Evolutionary conservation across 345 rosid genomes (phyloP).

Genomic region (Passiflora organensis): DNA sequence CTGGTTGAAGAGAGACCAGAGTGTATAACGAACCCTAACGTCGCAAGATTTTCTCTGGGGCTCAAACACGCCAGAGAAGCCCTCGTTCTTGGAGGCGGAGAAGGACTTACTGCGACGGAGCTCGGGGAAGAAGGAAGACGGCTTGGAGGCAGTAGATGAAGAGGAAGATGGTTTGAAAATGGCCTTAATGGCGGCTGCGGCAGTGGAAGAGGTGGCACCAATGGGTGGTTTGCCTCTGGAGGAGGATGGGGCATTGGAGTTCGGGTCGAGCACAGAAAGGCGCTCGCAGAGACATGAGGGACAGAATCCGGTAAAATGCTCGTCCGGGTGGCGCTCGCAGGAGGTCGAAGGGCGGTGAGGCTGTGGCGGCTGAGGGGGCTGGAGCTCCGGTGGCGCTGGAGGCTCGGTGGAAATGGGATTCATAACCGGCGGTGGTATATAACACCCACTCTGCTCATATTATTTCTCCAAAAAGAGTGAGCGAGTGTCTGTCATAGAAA

Average conservation of each 20-base stretch:
- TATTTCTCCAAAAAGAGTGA: conserved; percentile 9
- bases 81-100: conserved; percentile 90
- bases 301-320: conserved; percentile 85
- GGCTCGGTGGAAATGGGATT: conserved; percentile 50
- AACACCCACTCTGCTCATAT: conserved; percentile 60
- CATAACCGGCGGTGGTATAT: conserved; percentile 59
- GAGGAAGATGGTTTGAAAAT: conserved; percentile 39
- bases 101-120: conserved; percentile 92
- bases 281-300: conserved; percentile 98
- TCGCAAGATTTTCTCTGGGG: conserved; percentile 98
- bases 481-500: neutral
- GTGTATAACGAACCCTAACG: conserved; percentile 81
- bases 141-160: conserved; percentile 8
- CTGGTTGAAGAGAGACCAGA: conserved; percentile 63
- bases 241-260: conserved; percentile 35
- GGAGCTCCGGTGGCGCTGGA: conserved; percentile 44
- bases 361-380: conserved; percentile 71
- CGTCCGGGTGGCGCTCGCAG: conserved; percentile 84
- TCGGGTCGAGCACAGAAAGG: conserved; percentile 64
- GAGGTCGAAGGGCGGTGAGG: conserved; percentile 84
- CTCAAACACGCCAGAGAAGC: conserved; percentile 73
- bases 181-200: conserved; percentile 58
- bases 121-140: conserved; percentile 56
- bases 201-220: conserved; percentile 30
- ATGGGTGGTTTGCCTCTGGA: conserved; percentile 50